Evolutionary conservation across 2,329 filamentous ascomycete species (phyloP).

Genomic region (Neonectria coccinea): DNA sequence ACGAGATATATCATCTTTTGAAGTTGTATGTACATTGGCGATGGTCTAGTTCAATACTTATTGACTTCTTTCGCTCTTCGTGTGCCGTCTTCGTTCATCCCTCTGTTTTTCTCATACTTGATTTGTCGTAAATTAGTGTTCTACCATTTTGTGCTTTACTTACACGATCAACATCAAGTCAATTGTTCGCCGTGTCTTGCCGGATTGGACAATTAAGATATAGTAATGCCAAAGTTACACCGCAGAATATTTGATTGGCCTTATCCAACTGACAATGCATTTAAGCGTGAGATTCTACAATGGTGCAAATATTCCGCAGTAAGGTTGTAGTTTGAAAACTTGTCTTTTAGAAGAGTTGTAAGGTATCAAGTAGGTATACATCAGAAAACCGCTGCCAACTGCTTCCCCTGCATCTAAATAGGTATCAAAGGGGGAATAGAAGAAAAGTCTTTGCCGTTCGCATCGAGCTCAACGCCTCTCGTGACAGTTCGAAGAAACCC

Average conservation of each 20-base stretch:
- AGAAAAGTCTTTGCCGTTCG: slow-evolving; percentile 13
- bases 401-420: slow-evolving; percentile 21
- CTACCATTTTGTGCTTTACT: no score
- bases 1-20: no score
- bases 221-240: no score
- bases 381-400: slow-evolving; percentile 5
- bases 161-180: background rate
- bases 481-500: background rate
- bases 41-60: no score
- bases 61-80: no score
- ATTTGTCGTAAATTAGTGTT: no score
- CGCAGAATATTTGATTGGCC: no score
- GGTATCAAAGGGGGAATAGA: slow-evolving; percentile 23
- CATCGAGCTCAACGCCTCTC: background rate
- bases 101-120: no score
- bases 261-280: no score
- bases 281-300: no score
- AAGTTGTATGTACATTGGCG: no score
- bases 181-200: background rate
- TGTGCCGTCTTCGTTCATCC: no score
- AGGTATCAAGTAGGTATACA: slow-evolving; percentile 21
- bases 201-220: background rate
- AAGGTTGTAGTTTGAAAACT: background rate
- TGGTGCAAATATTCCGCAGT: background rate
- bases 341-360: slow-evolving; percentile 6